Evolutionary conservation across 2,329 filamentous ascomycete genomes (phyloP), one percentile per base, ranked within the genome.

Genomic region (Rutstroemia sp.): DNA sequence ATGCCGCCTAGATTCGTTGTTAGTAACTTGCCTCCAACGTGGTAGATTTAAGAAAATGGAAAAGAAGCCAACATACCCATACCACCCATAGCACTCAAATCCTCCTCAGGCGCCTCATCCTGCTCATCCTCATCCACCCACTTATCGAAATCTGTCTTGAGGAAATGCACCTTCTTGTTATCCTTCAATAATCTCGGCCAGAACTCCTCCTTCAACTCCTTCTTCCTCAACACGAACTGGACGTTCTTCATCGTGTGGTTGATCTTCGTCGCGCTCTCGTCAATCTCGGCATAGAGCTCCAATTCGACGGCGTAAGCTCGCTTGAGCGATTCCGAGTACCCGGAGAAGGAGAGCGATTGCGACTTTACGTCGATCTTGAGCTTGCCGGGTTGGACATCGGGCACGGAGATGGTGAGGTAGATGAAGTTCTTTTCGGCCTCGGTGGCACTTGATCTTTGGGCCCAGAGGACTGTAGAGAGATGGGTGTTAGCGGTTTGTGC

Each of bases 111-210:
- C 59, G 82, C 86, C 74, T 90, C 91, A 70, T 97, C 88, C 79
- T 99, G 94, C 82, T 99, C 94, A 71, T 99, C 67, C 67, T 70
- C 67, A 64, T 70, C 68, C 66, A 69, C 68, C 67, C 68, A 70
- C 63, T 96, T 96, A 79, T 96, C 92, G 68, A 99, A 99, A 77
- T 99, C 88, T 63, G 94, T 97, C 86, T 96, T 96, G 70, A 99
- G 76, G 83, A 91, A 99, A 77, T 97, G 94, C 55, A 89, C 77
- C 79, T 90, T 96, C 81, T 90, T 87, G 65, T 78, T 74, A 59
- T 92, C 89, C 85, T 96, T 96, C 72, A 96, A 81, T 69, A 99
- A 81, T 63, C 94, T 85, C 62, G 92, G 92, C 94, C 94, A 99
- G 83, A 87, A 97, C 75, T 94, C 90, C 70, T 90, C 84, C 75